A percentile compares a stretch with the other conserved stretches of the same genome.
Conservation (phyloP, 257 asterid genomes). For the Scutellaria minor region DNA sequence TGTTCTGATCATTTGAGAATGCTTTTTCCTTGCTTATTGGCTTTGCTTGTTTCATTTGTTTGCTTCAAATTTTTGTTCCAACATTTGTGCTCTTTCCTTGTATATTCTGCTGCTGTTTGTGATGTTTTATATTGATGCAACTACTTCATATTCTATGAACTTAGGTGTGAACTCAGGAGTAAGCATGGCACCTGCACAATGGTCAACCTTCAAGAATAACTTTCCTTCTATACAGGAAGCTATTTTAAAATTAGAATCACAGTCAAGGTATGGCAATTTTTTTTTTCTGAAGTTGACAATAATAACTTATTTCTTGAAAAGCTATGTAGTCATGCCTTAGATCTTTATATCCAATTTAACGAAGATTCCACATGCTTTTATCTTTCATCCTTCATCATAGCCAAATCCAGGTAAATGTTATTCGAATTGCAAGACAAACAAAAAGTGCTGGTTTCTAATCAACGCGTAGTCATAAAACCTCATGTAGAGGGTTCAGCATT, state of each 20-base stretch:
- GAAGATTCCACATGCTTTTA: constrained; percentile 5
- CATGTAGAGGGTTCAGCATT: neutral
- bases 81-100: constrained; percentile 25
- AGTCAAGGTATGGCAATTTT: constrained; percentile 35
- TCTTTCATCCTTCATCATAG: constrained; percentile 5
- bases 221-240: constrained; percentile 62
- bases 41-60: neutral
- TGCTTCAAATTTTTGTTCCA: constrained; percentile 22
- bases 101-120: constrained; percentile 5
- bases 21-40: neutral
- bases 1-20: constrained; percentile 22
- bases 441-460: neutral
- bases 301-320: neutral
- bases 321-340: neutral
- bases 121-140: constrained; percentile 29
- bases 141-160: constrained; percentile 22
- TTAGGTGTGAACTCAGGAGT: constrained; percentile 50
- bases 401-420: neutral
- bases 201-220: constrained; percentile 60
- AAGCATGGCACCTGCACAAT: constrained; percentile 57
- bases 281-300: constrained; percentile 1
- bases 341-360: neutral
- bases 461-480: constrained; percentile 11
- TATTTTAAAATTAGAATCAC: constrained; percentile 45
- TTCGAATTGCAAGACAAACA: neutral